These are phyloP conservation scores for Pseudocercospora pini-densiflorae DNA, from an alignment of 2,329 filamentous ascomycete species.

Conservation along the genomic window DNA sequence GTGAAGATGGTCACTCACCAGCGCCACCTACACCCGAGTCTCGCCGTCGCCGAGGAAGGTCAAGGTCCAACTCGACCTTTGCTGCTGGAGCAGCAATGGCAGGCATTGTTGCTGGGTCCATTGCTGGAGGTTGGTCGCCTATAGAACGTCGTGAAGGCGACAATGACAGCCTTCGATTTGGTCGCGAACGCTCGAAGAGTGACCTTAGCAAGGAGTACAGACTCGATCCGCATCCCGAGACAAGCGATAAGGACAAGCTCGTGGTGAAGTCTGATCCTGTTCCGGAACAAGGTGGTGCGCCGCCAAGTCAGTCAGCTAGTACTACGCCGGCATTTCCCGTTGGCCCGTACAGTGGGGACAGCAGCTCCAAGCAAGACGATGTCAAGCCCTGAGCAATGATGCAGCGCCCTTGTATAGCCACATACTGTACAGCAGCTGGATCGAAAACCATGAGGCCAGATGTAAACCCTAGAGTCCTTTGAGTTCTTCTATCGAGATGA, in stretches of 20 bases:
- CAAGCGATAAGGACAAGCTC: conserved; percentile 53
- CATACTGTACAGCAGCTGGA: not conserved
- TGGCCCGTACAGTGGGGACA: conserved; percentile 49
- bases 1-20: conserved; percentile 43
- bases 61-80: conserved; percentile 72
- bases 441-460: not conserved
- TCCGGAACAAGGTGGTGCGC: conserved; percentile 40
- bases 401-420: not conserved
- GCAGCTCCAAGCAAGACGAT: conserved; percentile 41
- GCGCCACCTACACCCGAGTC: conserved; percentile 58
- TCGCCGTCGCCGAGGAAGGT: conserved; percentile 63
- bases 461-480: not conserved
- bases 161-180: conserved; percentile 27
- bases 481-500: not conserved
- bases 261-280: conserved; percentile 48
- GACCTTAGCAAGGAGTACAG: conserved; percentile 41
- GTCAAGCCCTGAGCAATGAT: conserved; percentile 37
- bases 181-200: conserved; percentile 37
- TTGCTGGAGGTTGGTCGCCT: conserved; percentile 75
- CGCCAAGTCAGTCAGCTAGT: conserved; percentile 50
- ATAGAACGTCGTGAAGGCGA: conserved; percentile 58
- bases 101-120: conserved; percentile 77
- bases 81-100: conserved; percentile 76
- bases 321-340: conserved; percentile 50
- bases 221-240: conserved; percentile 56